Evolutionary conservation across 1,284 basidiomycete genomes (phyloP), one percentile per base, ranked within the genome.

Genomic region (Anthracocystis panici-leucophaei): DNA sequence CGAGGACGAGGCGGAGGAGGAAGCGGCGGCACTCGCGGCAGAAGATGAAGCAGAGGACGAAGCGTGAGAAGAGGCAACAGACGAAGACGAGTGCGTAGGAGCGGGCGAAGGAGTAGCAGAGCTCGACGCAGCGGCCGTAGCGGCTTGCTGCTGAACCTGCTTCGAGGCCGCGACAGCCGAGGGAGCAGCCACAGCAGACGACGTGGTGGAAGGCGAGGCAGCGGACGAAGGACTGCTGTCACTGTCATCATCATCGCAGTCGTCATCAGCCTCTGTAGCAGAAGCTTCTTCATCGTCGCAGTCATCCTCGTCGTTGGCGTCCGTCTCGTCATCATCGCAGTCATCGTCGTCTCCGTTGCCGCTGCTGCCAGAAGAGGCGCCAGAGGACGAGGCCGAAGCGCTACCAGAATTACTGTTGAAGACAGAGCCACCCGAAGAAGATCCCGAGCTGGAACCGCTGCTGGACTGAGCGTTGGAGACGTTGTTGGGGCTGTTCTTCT

Each of bases 271-370:
- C 25, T 21, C 10, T 21, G 27, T 44, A 12, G 46, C 42, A 23
- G 45, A 25, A 18, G 16, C 57, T 29, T 42, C 50, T 2, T 48
- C 67, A 5, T 64, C 68, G 51, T 78, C 72, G 40, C 64, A 71
- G 54, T 66, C 65, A 4, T 66, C 62, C 12, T 67, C 69, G 46
- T 71, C 62, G n/a, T 70, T 57, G 54, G 29, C 48, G 29, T 45
- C 40, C 21, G 31, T 33, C 25, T 63, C 69, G 14, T 57, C 57
- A 12, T 74, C 61, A n/a, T 69, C 60, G 35, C 52, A 57, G 58
- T 58, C 57, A 23, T 58, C 59, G 33, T 59, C 69, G 45, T 55
- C 40, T 3, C 35, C 35, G 33, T 20, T 33, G 55, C 44, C 48
- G 46, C 45, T 57, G 57, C 49, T 48, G 58, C 42, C n/a, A 40